A percentile compares a stretch with the other conserved stretches of the same genome.
Conservation (phyloP, 1,139 yeast genomes). For the Eremothecium gossypii region DNA sequence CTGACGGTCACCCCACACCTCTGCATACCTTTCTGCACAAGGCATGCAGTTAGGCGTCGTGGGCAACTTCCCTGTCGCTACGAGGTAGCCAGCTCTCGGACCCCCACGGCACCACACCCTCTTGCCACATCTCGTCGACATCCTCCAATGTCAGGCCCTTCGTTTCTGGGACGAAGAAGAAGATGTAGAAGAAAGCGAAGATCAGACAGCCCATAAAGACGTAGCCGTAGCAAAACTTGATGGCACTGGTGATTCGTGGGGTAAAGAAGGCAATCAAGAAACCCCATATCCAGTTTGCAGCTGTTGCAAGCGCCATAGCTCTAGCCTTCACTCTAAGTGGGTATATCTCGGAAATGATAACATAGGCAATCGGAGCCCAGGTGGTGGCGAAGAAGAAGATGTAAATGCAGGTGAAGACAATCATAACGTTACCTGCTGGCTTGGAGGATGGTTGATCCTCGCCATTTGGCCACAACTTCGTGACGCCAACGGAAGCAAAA, state of each 20-base stretch:
- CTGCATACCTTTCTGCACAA: no score
- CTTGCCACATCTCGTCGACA: slow-evolving; percentile 49
- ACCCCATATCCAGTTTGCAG: slow-evolving; percentile 72
- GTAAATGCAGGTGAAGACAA: slow-evolving; percentile 67
- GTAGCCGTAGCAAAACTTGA: slow-evolving; percentile 58
- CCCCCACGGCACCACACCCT: slow-evolving; percentile 25
- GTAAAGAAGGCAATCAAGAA: slow-evolving; percentile 70
- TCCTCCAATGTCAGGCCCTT: slow-evolving; percentile 53
- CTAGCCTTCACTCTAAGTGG: slow-evolving; percentile 73
- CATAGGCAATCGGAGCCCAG: slow-evolving; percentile 76
- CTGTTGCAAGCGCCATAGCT: slow-evolving; percentile 67
- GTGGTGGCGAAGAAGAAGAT: slow-evolving; percentile 74
- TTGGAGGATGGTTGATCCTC: slow-evolving; percentile 27
- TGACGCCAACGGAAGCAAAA: slow-evolving; percentile 55
- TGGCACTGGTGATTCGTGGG: slow-evolving; percentile 53
- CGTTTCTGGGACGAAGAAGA: slow-evolving; percentile 49
- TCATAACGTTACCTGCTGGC: slow-evolving; percentile 67
- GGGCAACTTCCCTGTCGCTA: slow-evolving; percentile 20
- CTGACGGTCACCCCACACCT: no score
- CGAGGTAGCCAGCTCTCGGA: slow-evolving; percentile 24
- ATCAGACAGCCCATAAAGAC: slow-evolving; percentile 64
- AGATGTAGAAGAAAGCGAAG: slow-evolving; percentile 43
- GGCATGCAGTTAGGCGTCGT: slow-evolving; percentile 7
- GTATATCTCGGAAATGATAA: slow-evolving; percentile 64
- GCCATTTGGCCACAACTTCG: slow-evolving; percentile 44